Evolutionary conservation across 2,329 filamentous ascomycete species (phyloP).

Genomic region (Fusarium sp.): DNA sequence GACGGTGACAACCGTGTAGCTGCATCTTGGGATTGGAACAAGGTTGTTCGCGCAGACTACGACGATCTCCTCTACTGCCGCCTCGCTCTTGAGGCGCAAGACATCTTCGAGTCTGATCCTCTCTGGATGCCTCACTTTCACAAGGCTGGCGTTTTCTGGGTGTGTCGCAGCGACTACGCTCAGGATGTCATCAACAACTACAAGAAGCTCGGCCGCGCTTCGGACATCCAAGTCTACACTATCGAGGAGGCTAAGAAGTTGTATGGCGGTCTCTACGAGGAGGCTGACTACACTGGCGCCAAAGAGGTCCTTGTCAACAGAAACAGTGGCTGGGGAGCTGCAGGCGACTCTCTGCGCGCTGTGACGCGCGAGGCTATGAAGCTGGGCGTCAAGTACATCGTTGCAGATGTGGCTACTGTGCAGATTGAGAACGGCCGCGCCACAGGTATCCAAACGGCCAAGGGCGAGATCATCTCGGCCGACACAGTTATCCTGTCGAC

Average conservation of each 20-base stretch:
- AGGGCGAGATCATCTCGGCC: constrained; percentile 58
- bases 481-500: constrained; percentile 64
- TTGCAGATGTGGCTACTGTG: constrained; percentile 60
- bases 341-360: constrained; percentile 65
- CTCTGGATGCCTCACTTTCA: constrained; percentile 68
- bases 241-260: constrained; percentile 59
- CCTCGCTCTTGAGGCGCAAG: constrained; percentile 73
- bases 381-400: constrained; percentile 68
- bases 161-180: constrained; percentile 62
- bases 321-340: constrained; percentile 72
- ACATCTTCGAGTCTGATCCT: constrained; percentile 67
- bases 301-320: constrained; percentile 70
- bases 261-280: constrained; percentile 68
- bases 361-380: constrained; percentile 63
- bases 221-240: constrained; percentile 56
- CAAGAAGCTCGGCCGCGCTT: constrained; percentile 53
- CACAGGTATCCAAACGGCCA: constrained; percentile 59
- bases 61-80: constrained; percentile 70
- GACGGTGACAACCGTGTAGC: constrained; percentile 62
- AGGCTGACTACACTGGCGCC: constrained; percentile 68
- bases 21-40: constrained; percentile 70
- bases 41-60: constrained; percentile 39
- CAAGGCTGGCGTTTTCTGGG: constrained; percentile 68
- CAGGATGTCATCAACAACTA: constrained; percentile 65
- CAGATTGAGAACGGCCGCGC: constrained; percentile 59